phyloP scores from a whole-genome alignment of 2,329 filamentous ascomycete genomes.

The Fusarium neocosmosporiellum region DNA sequence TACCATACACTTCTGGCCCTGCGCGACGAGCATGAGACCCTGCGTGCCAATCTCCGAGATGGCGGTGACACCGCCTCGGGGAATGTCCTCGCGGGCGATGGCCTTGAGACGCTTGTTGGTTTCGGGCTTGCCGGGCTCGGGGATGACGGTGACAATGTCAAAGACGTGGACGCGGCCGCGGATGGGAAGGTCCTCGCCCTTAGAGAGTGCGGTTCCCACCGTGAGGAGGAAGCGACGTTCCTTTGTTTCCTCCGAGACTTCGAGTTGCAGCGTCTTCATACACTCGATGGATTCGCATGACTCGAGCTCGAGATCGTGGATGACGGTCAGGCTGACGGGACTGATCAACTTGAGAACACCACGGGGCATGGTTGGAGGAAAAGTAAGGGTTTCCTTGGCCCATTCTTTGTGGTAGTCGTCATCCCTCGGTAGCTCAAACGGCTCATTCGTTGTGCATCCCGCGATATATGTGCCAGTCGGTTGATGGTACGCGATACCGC shows the following conservation, averaged over 20 bases:
- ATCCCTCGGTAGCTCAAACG: conserved; percentile 87
- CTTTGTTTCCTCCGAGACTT: conserved; percentile 91
- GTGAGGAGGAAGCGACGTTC: conserved; percentile 85
- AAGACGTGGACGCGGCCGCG: conserved; percentile 90
- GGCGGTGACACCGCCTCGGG: conserved; percentile 90
- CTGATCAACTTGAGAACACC: conserved; percentile 83
- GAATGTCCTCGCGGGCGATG: conserved; percentile 88
- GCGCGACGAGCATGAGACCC: conserved; percentile 88
- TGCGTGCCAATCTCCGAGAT: conserved; percentile 87
- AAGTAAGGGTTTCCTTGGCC: conserved; percentile 73
- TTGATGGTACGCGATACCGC: conserved; percentile 80
- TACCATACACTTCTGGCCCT: conserved; percentile 98
- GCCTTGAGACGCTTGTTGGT: conserved; percentile 88
- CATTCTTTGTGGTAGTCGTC: conserved; percentile 87
- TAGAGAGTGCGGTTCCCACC: conserved; percentile 86
- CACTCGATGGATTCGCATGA: conserved; percentile 81
- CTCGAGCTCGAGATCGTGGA: conserved; percentile 81
- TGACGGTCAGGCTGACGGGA: conserved; percentile 79
- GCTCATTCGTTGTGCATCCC: conserved; percentile 73
- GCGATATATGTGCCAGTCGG: conserved; percentile 80
- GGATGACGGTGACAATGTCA: conserved; percentile 91
- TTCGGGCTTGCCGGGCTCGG: conserved; percentile 85
- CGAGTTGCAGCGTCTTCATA: conserved; percentile 84
- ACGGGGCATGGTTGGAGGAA: conserved; percentile 76
- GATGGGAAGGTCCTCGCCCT: conserved; percentile 89